Evolutionary conservation across 192 early-diverging fungal species (phyloP).

Genomic region (Umbelopsis isabellina): DNA sequence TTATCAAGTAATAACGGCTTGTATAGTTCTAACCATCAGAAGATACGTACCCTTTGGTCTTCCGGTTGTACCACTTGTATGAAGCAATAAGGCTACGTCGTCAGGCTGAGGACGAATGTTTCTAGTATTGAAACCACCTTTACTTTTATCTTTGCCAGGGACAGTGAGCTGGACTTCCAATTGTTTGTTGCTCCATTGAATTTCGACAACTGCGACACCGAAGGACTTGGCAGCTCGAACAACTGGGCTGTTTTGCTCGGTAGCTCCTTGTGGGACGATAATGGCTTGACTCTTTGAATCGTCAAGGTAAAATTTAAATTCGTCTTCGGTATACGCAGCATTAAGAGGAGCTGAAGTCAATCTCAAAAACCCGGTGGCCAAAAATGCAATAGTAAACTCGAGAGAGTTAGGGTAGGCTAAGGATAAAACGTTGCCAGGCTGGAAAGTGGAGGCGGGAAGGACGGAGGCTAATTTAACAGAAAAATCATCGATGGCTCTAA

Average conservation of each 20-base stretch:
- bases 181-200: constrained; percentile 49
- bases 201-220: constrained; percentile 59
- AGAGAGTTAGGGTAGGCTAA: constrained; percentile 71
- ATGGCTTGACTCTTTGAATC: constrained; percentile 66
- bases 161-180: constrained; percentile 27
- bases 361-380: constrained; percentile 63
- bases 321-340: constrained; percentile 64
- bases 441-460: constrained; percentile 19
- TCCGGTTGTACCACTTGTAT: constrained; percentile 85
- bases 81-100: constrained; percentile 75
- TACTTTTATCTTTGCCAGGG: constrained; percentile 1
- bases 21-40: background rate
- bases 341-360: constrained; percentile 76
- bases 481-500: constrained; percentile 33
- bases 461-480: constrained; percentile 25
- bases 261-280: constrained; percentile 60
- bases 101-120: constrained; percentile 41
- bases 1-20: background rate
- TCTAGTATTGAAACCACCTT: background rate
- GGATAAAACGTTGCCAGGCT: constrained; percentile 49
- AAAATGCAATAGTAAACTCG: constrained; percentile 67
- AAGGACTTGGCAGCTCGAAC: constrained; percentile 55
- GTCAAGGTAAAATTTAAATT: constrained; percentile 77
- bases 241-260: constrained; percentile 52
- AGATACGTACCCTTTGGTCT: constrained; percentile 59